phyloP scores from a whole-genome alignment of 352 stramenopile genomes.

The Aphanomyces invadans region DNA sequence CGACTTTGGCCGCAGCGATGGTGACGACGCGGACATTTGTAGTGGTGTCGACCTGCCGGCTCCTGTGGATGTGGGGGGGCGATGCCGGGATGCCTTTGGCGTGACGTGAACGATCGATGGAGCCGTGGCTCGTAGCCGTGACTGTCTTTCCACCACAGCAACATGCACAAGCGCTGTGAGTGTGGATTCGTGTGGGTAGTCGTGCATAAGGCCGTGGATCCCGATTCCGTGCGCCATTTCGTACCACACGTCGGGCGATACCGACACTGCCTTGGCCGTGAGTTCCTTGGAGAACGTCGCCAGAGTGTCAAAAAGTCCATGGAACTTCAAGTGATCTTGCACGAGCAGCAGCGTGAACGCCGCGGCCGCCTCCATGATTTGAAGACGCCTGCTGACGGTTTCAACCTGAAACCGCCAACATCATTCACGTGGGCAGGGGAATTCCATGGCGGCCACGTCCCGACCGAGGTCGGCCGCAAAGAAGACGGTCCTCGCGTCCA shows the following conservation, averaged over 20 bases:
- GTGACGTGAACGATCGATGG: background rate
- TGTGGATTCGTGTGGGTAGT: background rate
- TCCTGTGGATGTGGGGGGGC: background rate
- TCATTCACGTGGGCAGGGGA: no score
- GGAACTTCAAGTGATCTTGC: conserved; percentile 11
- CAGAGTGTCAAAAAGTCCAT: background rate
- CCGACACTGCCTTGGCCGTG: background rate
- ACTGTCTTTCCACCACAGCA: background rate
- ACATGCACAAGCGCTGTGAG: conserved; percentile 3
- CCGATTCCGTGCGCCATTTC: background rate
- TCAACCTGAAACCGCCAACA: background rate
- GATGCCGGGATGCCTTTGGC: background rate
- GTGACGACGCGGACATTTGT: background rate
- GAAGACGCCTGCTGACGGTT: background rate
- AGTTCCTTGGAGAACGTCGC: conserved; percentile 8
- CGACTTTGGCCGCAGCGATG: background rate
- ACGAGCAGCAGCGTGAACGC: conserved; percentile 12
- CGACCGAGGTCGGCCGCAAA: background rate
- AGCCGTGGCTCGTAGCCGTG: background rate
- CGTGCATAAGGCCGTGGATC: background rate
- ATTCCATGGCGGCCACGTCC: background rate
- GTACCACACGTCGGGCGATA: conserved; percentile 15
- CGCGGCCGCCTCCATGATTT: background rate
- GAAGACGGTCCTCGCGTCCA: conserved; percentile 35
- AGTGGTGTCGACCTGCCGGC: no score